phyloP scores from a whole-genome alignment of 2,329 filamentous ascomycete species.

The Colletotrichum noveboracense region DNA sequence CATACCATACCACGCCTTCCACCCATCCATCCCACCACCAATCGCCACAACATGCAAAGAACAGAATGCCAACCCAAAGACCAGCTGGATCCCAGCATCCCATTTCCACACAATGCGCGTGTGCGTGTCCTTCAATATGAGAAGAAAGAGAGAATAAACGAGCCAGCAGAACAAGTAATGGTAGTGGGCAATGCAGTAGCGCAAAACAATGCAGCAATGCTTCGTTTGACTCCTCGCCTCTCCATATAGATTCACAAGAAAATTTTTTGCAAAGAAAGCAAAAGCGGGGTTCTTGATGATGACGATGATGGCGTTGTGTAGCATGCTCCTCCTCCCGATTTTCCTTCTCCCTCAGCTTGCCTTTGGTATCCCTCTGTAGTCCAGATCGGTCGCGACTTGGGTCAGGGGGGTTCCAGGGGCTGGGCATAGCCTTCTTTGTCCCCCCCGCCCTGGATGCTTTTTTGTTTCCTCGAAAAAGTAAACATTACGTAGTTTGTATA shows the following conservation, averaged over 20 bases:
- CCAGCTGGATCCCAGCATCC: constrained; percentile 12
- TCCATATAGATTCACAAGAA: neutral
- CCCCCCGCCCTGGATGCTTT: neutral
- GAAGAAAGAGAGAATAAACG: neutral
- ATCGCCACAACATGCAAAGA: neutral
- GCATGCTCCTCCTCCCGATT: neutral
- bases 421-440: neutral
- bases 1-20: neutral
- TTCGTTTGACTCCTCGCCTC: neutral
- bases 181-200: neutral
- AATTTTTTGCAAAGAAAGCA: neutral
- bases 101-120: neutral
- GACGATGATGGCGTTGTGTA: neutral
- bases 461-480: constrained; percentile 17
- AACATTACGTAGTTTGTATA: constrained; percentile 24
- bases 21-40: neutral
- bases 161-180: neutral
- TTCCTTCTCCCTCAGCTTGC: neutral
- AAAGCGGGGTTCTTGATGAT: neutral
- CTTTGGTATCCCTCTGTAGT: neutral
- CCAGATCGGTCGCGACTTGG: neutral
- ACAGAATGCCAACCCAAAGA: constrained; percentile 17
- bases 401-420: neutral
- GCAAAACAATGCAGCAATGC: neutral
- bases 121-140: neutral